These are phyloP conservation scores for Rhizopus sp. DNA, from an alignment of 371 early-diverging fungal species.

Conservation along the genomic window DNA sequence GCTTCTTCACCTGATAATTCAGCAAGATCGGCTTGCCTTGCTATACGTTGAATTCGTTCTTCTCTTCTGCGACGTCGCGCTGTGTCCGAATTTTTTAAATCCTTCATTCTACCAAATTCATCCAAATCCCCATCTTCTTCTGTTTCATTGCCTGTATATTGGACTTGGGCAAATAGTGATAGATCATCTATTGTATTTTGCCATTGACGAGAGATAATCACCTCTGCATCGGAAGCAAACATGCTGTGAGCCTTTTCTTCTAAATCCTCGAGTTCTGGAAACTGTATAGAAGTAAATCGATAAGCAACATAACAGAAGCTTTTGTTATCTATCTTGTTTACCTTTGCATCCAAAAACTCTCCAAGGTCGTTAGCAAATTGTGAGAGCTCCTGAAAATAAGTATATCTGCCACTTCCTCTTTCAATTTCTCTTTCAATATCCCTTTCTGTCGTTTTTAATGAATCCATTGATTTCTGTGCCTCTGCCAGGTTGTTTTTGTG, in stretches of 20 bases:
- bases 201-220: slow-evolving; percentile 41
- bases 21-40: slow-evolving; percentile 3
- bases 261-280: slow-evolving; percentile 63
- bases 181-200: slow-evolving; percentile 55
- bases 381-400: slow-evolving; percentile 68
- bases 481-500: slow-evolving; percentile 54
- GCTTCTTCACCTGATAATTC: slow-evolving; percentile 19
- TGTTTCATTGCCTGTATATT: slow-evolving; percentile 13
- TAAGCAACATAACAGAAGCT: neutral
- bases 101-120: slow-evolving; percentile 51
- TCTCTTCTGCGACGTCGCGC: slow-evolving; percentile 39
- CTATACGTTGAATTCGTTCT: slow-evolving; percentile 30
- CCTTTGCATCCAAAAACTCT: slow-evolving; percentile 73
- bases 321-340: slow-evolving; percentile 15
- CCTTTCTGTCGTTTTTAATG: slow-evolving; percentile 27
- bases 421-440: slow-evolving; percentile 51
- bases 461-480: slow-evolving; percentile 44
- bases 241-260: slow-evolving; percentile 57
- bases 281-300: slow-evolving; percentile 28
- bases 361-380: slow-evolving; percentile 65
- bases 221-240: slow-evolving; percentile 41
- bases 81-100: slow-evolving; percentile 26
- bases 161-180: slow-evolving; percentile 30
- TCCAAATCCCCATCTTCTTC: slow-evolving; percentile 33
- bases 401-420: slow-evolving; percentile 56